Percentiles rank a stretch among this genome's conserved stretches.
phyloP scores from a whole-genome alignment of 2,329 filamentous ascomycete genomes.

The Penicillium sp. region DNA sequence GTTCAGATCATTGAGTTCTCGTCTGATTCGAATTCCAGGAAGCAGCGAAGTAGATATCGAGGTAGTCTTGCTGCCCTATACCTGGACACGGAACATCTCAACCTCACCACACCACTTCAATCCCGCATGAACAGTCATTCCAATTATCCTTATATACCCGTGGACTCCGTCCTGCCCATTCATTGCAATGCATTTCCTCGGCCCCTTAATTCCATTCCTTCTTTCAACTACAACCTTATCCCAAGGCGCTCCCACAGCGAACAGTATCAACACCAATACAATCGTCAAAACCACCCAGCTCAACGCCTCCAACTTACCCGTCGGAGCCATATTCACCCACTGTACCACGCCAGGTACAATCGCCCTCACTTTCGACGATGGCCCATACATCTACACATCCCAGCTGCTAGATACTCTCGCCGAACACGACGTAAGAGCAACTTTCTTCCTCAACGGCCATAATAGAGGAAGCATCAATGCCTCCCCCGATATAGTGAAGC shows the following conservation, averaged over 20 bases:
- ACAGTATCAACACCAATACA: neutral
- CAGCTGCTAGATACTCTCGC: slow-evolving; percentile 58
- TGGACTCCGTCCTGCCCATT: neutral
- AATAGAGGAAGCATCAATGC: slow-evolving; percentile 35
- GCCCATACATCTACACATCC: slow-evolving; percentile 58
- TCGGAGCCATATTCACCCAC: slow-evolving; percentile 45
- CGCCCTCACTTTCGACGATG: slow-evolving; percentile 65
- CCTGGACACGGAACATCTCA: neutral
- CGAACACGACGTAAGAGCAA: slow-evolving; percentile 58
- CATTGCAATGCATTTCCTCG: neutral
- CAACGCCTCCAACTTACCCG: slow-evolving; percentile 17
- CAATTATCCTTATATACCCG: neutral
- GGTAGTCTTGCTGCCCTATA: neutral
- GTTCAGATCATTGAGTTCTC: neutral
- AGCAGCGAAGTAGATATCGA: neutral
- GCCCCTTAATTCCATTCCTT: neutral
- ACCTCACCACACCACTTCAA: neutral
- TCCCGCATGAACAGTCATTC: neutral
- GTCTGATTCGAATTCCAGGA: neutral
- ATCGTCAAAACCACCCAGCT: neutral
- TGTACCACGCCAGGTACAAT: slow-evolving; percentile 52
- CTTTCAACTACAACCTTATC: neutral
- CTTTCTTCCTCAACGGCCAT: slow-evolving; percentile 60
- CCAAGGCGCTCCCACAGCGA: neutral
- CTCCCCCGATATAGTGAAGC: slow-evolving; percentile 28